A percentile compares a stretch with the other conserved stretches of the same genome.
Evolutionary conservation across 768 basidiomycete genomes (phyloP).

Genomic region (Ephemerocybe angulata): DNA sequence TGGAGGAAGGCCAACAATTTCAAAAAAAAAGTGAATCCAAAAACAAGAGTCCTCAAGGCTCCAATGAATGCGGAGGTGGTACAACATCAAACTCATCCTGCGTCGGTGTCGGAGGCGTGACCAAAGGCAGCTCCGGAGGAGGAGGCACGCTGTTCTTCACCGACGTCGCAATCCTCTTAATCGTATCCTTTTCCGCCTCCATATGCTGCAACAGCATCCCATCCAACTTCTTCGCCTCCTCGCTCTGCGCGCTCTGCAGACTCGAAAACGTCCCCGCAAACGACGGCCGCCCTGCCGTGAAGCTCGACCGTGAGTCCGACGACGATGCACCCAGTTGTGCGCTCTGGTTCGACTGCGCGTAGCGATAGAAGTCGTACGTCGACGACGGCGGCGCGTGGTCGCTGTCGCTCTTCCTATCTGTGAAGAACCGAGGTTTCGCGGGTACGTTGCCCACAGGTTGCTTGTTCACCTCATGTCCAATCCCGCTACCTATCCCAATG

Average conservation of each 20-base stretch:
- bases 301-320: background rate
- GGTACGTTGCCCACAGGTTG: slow-evolving; percentile 55
- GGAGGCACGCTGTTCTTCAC: no score
- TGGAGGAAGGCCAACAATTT: no score
- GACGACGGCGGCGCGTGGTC: slow-evolving; percentile 34
- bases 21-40: no score
- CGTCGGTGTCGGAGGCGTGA: no score
- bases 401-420: slow-evolving; percentile 39
- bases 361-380: slow-evolving; percentile 37
- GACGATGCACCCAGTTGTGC: slow-evolving; percentile 2
- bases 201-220: slow-evolving; percentile 81
- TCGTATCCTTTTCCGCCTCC: slow-evolving; percentile 75
- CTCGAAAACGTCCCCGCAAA: slow-evolving; percentile 30
- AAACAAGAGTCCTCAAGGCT: no score
- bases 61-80: no score
- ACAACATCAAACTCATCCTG: no score
- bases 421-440: slow-evolving; percentile 41
- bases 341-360: slow-evolving; percentile 8
- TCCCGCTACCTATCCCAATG: slow-evolving; percentile 17
- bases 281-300: slow-evolving; percentile 16
- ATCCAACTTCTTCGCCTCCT: slow-evolving; percentile 65
- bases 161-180: slow-evolving; percentile 68
- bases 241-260: slow-evolving; percentile 41
- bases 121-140: no score
- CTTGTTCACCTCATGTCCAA: slow-evolving; percentile 30